Evolutionary conservation across 2,329 filamentous ascomycete genomes (phyloP).

Genomic region (Fusarium tricinctum): DNA sequence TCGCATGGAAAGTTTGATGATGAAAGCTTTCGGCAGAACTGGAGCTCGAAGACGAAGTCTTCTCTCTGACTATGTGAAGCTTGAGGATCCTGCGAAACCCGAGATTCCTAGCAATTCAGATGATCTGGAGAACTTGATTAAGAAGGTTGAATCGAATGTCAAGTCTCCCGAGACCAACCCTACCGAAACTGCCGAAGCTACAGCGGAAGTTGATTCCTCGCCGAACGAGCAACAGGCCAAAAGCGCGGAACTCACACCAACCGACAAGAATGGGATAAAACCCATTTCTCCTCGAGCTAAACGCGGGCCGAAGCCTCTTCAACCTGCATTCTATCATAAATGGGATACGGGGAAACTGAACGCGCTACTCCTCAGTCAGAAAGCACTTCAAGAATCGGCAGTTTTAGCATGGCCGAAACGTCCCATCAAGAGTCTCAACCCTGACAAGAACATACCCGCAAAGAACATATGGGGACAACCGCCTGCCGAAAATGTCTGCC

Average conservation of each 20-base stretch:
- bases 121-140: slow-evolving; percentile 56
- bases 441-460: slow-evolving; percentile 56
- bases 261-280: neutral
- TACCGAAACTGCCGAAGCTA: neutral
- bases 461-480: slow-evolving; percentile 66
- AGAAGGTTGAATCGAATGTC: slow-evolving; percentile 11
- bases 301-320: slow-evolving; percentile 18
- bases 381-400: slow-evolving; percentile 49
- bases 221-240: neutral
- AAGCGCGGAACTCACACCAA: neutral
- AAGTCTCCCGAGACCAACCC: neutral
- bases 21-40: slow-evolving; percentile 65
- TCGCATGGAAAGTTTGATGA: slow-evolving; percentile 64
- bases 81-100: slow-evolving; percentile 38
- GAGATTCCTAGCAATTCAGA: slow-evolving; percentile 58
- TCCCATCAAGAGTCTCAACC: slow-evolving; percentile 52
- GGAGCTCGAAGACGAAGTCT: slow-evolving; percentile 67
- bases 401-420: slow-evolving; percentile 48
- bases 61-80: slow-evolving; percentile 56
- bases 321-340: slow-evolving; percentile 59
- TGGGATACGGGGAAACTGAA: slow-evolving; percentile 65
- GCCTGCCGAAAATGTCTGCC: slow-evolving; percentile 55
- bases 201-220: neutral
- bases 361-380: slow-evolving; percentile 60
- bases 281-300: neutral